These are phyloP conservation scores for Polyporus arcularius DNA, from an alignment of 768 basidiomycete species.

Conservation along the genomic window DNA sequence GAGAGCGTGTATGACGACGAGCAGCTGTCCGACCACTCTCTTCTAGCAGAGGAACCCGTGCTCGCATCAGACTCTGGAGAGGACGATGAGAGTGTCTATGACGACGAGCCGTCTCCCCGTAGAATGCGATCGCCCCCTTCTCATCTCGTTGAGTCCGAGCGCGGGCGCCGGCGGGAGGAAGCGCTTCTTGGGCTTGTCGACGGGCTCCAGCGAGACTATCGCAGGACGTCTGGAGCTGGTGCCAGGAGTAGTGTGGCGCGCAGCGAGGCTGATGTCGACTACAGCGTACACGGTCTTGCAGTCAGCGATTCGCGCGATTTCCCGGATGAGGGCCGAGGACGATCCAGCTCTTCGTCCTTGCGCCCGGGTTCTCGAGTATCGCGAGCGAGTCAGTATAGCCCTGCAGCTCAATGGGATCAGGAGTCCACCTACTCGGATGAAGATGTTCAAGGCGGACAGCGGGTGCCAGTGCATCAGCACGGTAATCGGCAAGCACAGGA, in stretches of 20 bases:
- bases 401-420: slow-evolving; percentile 2
- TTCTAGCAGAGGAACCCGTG: slow-evolving; percentile 3
- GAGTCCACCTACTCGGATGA: slow-evolving; percentile 19
- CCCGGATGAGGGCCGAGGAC: not conserved
- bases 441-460: not conserved
- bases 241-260: not conserved
- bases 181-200: slow-evolving; percentile 41
- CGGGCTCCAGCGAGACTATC: slow-evolving; percentile 29
- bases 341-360: no score
- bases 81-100: slow-evolving; percentile 16
- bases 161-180: slow-evolving; percentile 30
- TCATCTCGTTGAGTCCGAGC: not conserved
- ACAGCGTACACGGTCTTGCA: slow-evolving; percentile 33
- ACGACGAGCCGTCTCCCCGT: not conserved
- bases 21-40: not conserved
- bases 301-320: slow-evolving; percentile 35
- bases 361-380: not conserved
- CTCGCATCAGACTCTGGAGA: not conserved
- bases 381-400: not conserved
- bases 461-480: not conserved
- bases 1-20: slow-evolving; percentile 22
- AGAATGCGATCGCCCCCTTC: not conserved
- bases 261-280: slow-evolving; percentile 20
- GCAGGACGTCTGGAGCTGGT: not conserved
- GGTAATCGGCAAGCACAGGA: not conserved